These are phyloP conservation scores for Venturia asperata DNA, from an alignment of 2,329 filamentous ascomycete species.

Conservation along the genomic window DNA sequence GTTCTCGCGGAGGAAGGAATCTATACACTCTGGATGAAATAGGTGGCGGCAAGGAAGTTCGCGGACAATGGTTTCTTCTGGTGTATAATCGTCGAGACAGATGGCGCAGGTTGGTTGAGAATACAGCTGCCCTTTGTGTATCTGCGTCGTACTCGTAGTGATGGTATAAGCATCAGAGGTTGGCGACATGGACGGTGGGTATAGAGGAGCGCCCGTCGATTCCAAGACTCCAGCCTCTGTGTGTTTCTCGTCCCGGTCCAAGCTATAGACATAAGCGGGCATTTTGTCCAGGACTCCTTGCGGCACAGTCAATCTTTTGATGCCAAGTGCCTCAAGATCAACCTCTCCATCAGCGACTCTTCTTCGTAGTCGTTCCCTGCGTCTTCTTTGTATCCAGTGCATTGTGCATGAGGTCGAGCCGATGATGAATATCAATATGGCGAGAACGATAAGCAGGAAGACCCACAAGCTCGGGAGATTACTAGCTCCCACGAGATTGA, in stretches of 20 bases:
- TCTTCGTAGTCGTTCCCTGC: constrained; percentile 59
- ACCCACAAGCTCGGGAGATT: constrained; percentile 70
- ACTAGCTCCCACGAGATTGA: constrained; percentile 38
- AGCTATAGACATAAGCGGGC: constrained; percentile 65
- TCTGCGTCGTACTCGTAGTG: constrained; percentile 19
- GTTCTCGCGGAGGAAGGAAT: constrained; percentile 68
- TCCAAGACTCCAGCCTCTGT: constrained; percentile 1
- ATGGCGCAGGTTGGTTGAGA: constrained; percentile 84
- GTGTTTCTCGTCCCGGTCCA: not conserved
- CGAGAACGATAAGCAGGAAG: constrained; percentile 63
- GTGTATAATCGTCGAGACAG: constrained; percentile 73
- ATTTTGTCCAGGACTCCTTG: constrained; percentile 62
- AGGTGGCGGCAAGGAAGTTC: constrained; percentile 88
- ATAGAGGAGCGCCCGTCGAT: not conserved
- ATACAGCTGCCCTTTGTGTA: constrained; percentile 36
- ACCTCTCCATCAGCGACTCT: constrained; percentile 73
- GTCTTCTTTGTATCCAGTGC: constrained; percentile 68
- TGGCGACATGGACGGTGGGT: not conserved
- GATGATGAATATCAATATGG: constrained; percentile 62
- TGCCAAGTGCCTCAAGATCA: constrained; percentile 77
- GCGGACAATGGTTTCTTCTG: constrained; percentile 64
- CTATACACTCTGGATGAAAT: constrained; percentile 87
- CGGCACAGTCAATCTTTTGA: constrained; percentile 75
- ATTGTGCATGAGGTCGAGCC: constrained; percentile 61
- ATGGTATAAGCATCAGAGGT: not conserved